These are phyloP conservation scores for Boletus patriciae DNA, from an alignment of 768 basidiomycete genomes.

Conservation along the genomic window DNA sequence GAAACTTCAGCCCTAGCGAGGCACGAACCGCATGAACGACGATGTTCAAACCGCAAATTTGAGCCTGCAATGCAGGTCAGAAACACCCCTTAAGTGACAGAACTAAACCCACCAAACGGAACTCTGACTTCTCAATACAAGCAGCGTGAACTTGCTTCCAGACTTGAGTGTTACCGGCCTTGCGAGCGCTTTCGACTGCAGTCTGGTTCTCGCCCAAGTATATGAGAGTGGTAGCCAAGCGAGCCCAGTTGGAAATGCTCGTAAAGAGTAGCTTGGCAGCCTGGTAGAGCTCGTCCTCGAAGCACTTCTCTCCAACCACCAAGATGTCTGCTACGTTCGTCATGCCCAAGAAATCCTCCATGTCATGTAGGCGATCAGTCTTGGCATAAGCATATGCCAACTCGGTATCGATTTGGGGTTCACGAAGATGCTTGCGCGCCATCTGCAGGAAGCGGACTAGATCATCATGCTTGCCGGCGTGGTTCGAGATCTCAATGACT, in stretches of 20 bases:
- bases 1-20: constrained; percentile 10
- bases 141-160: constrained; percentile 99
- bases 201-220: constrained; percentile 98
- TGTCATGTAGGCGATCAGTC: constrained; percentile 95
- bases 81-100: not conserved
- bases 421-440: constrained; percentile 95
- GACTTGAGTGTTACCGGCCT: constrained; percentile 99
- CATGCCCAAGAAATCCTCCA: constrained; percentile 99
- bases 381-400: constrained; percentile 98
- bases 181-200: constrained; percentile 98
- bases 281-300: constrained; percentile 97
- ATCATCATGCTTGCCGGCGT: constrained; percentile 90
- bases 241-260: constrained; percentile 98
- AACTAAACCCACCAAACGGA: constrained; percentile 65
- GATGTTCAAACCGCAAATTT: constrained; percentile 98
- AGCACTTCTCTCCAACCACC: constrained; percentile 98
- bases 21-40: constrained; percentile 77
- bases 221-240: constrained; percentile 95
- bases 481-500: constrained; percentile 93
- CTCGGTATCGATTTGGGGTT: constrained; percentile 98
- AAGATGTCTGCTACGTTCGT: constrained; percentile 98
- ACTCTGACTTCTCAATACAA: constrained; percentile 96
- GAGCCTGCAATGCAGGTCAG: constrained; percentile 53
- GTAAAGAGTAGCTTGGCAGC: constrained; percentile 94
- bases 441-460: constrained; percentile 97